phyloP scores from a whole-genome alignment of 129 eudicot genomes.

The Artemisia argyi region DNA sequence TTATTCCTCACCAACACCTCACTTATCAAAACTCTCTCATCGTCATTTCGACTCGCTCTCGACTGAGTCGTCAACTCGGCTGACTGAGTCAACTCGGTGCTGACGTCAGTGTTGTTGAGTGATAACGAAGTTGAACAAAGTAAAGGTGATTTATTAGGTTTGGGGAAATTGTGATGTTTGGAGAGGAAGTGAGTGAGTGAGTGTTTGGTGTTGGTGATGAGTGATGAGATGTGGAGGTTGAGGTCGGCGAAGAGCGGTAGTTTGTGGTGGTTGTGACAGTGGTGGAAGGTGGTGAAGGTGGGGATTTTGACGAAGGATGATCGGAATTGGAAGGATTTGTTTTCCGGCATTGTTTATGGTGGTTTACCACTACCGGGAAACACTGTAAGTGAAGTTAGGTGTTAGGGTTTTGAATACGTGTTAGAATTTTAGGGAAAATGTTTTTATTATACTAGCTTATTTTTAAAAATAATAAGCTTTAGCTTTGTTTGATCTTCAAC shows the following conservation, averaged over 20 bases:
- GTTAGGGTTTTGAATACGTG: no score
- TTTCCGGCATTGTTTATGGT: conserved; percentile 47
- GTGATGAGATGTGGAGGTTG: conserved; percentile 34
- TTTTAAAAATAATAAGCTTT: no score
- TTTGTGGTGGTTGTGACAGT: conserved; percentile 22
- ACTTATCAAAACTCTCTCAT: conserved; percentile 90
- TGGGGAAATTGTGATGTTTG: conserved; percentile 2
- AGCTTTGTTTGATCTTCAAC: no score
- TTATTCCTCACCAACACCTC: conserved; percentile 88
- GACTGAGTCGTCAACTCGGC: conserved; percentile 18
- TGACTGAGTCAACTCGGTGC: conserved; percentile 12
- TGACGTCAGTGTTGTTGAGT: conserved; percentile 41
- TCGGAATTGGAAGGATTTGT: conserved; percentile 50
- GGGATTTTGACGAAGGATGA: conserved; percentile 63
- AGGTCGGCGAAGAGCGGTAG: conserved; percentile 36
- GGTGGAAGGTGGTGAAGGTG: conserved; percentile 23
- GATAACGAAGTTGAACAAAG: conserved; percentile 60
- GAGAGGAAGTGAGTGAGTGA: conserved; percentile 43
- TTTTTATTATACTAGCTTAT: no score
- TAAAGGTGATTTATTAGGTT: no score
- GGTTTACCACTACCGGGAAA: no score
- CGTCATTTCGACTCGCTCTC: conserved; percentile 44
- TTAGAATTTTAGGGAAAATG: no score
- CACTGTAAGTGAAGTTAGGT: no score
- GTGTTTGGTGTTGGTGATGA: conserved; percentile 33